Percentiles rank a stretch among this genome's conserved stretches.
phyloP scores from a whole-genome alignment of 208 protist genomes.

The Balamuthia mandrillaris region DNA sequence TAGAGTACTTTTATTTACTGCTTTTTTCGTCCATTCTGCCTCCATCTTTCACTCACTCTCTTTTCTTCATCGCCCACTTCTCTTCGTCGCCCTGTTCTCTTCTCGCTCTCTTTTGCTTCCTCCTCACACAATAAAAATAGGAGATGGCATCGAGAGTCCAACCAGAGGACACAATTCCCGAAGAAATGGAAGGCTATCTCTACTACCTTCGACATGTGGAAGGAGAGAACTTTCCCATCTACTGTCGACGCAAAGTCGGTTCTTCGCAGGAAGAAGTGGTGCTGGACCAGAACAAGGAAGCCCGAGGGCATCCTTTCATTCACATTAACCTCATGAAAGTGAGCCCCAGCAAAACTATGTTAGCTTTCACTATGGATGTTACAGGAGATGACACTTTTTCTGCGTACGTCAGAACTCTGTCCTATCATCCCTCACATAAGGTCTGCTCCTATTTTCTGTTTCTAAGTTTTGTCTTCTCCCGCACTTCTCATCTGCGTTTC shows the following conservation, averaged over 20 bases:
- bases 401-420: neutral
- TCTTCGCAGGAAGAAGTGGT: neutral
- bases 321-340: constrained; percentile 8
- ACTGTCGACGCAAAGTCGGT: neutral
- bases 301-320: neutral
- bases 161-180: too few relatives aligned
- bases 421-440: neutral
- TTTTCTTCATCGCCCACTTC: too few relatives aligned
- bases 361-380: constrained; percentile 2
- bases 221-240: neutral
- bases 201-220: neutral
- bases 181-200: constrained; percentile 1
- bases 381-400: neutral
- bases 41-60: too few relatives aligned
- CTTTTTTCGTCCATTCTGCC: too few relatives aligned
- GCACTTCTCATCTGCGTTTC: neutral
- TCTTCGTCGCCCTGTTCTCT: too few relatives aligned
- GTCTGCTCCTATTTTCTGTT: too few relatives aligned
- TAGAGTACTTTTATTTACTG: too few relatives aligned
- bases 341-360: neutral
- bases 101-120: too few relatives aligned
- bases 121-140: too few relatives aligned
- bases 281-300: constrained; percentile 13
- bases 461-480: too few relatives aligned
- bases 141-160: too few relatives aligned